phyloP scores from a whole-genome alignment of 2,329 filamentous ascomycete species.

The Chalaropsis thielavioides region DNA sequence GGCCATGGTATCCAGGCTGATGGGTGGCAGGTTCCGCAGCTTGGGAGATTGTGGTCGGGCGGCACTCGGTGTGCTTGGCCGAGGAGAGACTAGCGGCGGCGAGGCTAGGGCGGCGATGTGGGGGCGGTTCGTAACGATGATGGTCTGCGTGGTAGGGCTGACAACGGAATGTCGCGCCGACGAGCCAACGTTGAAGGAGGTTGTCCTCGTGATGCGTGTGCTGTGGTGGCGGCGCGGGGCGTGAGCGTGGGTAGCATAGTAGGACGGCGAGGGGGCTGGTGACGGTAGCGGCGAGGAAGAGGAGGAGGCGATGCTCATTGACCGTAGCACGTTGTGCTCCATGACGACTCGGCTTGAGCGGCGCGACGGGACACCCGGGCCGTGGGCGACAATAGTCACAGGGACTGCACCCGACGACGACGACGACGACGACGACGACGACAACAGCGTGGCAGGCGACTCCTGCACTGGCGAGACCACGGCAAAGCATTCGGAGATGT shows the following conservation, averaged over 20 bases:
- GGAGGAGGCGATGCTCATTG: not conserved
- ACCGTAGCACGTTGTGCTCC: conserved; percentile 6
- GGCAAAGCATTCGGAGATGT: conserved; percentile 1
- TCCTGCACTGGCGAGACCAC: conserved; percentile 1
- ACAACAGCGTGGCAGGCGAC: too few relatives aligned
- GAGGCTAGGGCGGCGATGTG: conserved; percentile 14
- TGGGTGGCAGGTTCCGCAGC: conserved; percentile 19
- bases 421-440: too few relatives aligned
- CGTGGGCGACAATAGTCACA: not conserved
- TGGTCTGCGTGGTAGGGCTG: not conserved
- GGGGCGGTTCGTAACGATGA: not conserved
- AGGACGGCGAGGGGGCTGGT: not conserved
- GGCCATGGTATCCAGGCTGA: conserved; percentile 11
- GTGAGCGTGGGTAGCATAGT: not conserved
- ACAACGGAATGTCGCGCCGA: not conserved
- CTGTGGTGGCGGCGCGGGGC: conserved; percentile 10
- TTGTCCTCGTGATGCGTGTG: not conserved
- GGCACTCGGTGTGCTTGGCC: not conserved
- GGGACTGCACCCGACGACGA: not conserved
- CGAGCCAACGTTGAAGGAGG: not conserved
- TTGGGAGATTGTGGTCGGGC: conserved; percentile 3
- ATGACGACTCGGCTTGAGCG: not conserved
- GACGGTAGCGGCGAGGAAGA: not conserved
- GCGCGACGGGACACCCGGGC: not conserved
- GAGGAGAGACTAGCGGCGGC: too few relatives aligned